A percentile compares a stretch with the other conserved stretches of the same genome.
These are phyloP conservation scores for Kwoniella botswanensis DNA, from an alignment of 768 basidiomycete genomes.

Conservation along the genomic window DNA sequence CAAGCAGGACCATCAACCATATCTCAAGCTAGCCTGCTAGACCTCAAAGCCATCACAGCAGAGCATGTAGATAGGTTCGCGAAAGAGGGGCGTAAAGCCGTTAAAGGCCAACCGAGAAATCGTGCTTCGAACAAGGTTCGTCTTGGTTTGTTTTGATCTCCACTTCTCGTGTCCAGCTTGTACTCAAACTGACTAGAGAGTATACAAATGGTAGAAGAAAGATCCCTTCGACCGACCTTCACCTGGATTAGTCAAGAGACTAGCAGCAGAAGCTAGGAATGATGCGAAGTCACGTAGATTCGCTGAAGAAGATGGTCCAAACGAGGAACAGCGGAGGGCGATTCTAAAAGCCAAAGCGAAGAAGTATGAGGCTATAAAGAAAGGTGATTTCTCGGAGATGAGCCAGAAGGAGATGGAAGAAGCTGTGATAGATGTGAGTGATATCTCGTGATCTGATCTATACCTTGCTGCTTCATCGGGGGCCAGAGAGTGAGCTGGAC, in stretches of 20 bases:
- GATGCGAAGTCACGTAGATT: constrained; percentile 47
- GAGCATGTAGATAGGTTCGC: constrained; percentile 52
- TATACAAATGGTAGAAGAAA: constrained; percentile 24
- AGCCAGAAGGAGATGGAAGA: constrained; percentile 53
- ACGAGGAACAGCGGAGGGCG: constrained; percentile 46
- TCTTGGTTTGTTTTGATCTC: constrained; percentile 1
- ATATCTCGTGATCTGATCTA: background rate
- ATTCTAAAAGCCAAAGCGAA: constrained; percentile 53
- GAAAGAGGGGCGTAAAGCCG: constrained; percentile 51
- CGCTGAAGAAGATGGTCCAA: constrained; percentile 37
- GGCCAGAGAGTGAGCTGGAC: too few species aligned
- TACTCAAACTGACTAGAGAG: background rate
- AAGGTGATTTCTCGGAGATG: constrained; percentile 50
- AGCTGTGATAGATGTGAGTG: constrained; percentile 53
- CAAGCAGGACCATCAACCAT: constrained; percentile 35
- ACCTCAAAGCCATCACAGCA: constrained; percentile 53
- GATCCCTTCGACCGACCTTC: constrained; percentile 55
- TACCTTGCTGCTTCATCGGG: background rate
- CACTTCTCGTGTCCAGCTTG: constrained; percentile 11
- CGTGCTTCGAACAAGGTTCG: constrained; percentile 27
- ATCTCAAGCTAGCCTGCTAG: constrained; percentile 48
- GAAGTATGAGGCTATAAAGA: constrained; percentile 50
- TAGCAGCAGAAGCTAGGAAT: constrained; percentile 53
- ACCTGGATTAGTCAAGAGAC: constrained; percentile 52
- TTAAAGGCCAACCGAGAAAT: constrained; percentile 36